Conservation (phyloP, 164 flowering plant species). For the Paratinospora sagittata region DNA sequence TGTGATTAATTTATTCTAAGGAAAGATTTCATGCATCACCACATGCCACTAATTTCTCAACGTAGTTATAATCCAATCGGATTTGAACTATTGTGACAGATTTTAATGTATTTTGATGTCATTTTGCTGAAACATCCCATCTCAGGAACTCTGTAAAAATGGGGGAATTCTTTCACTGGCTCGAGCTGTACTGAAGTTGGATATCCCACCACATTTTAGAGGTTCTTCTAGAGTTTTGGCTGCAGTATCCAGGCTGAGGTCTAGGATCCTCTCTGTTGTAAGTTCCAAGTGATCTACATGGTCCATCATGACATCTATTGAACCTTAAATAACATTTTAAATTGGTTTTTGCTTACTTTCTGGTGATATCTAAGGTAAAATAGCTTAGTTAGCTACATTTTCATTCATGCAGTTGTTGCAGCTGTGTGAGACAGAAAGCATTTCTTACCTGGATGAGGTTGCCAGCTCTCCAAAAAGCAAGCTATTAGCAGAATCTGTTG, state of each 20-base stretch:
- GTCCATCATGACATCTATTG: slow-evolving; percentile 3
- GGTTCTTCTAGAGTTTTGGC: slow-evolving; percentile 44
- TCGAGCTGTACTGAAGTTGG: slow-evolving; percentile 54
- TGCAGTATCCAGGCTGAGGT: slow-evolving; percentile 75
- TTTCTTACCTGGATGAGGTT: slow-evolving; percentile 94
- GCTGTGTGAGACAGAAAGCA: slow-evolving; percentile 90
- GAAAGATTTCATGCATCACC: not conserved
- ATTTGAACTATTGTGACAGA: not conserved
- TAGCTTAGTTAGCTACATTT: slow-evolving; percentile 10
- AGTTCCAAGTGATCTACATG: slow-evolving; percentile 28
- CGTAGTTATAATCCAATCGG: not conserved
- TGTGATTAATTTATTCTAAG: not conserved
- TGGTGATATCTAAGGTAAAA: slow-evolving; percentile 4
- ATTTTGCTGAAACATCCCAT: slow-evolving; percentile 15
- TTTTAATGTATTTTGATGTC: not conserved
- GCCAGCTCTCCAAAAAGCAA: slow-evolving; percentile 61
- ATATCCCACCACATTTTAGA: slow-evolving; percentile 25
- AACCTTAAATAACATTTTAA: slow-evolving; percentile 6
- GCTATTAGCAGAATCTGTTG: slow-evolving; percentile 71
- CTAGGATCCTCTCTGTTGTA: slow-evolving; percentile 81
- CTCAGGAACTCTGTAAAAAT: slow-evolving; percentile 78
- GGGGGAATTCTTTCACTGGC: slow-evolving; percentile 79
- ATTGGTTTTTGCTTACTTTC: slow-evolving; percentile 4
- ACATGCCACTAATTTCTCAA: not conserved
- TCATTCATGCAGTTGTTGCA: slow-evolving; percentile 66